Base-by-base conservation (phyloP, 2,329 filamentous ascomycete genomes). In the Neofusicoccum kwambonambiense region DNA sequence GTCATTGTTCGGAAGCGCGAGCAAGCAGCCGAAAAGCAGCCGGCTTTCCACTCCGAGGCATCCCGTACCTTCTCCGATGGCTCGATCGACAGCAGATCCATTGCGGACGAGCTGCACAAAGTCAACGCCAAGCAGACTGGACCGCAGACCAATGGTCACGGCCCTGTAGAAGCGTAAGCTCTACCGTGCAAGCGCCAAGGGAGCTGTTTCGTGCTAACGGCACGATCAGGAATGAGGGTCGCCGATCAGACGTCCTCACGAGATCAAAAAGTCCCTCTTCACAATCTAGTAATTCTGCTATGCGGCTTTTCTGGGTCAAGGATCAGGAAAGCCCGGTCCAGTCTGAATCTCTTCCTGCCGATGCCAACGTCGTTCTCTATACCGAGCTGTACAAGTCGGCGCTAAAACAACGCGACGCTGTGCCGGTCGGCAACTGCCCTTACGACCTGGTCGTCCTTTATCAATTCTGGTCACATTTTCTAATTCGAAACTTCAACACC, bases 401-500 rank as follows among this genome's bases (percentile, higher is more conserved):
- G 65, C 79, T 85, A 56, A 74, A 78, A 58, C 80, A 84, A 76
- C 83, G 82, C 68, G 74, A 77, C 67, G 75, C 76, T 69, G 77
- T 78, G 67, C 68, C 77, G 49, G 74, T 75, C 68, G 80, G 79
- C 68, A 77, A 68, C 63, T 83, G 80, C 44, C 83, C 85, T 56
- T 79, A 81, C 66, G 83, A 87, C 71, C 88, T 90, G 82, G 83
- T 86, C 72, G 82, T 87, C 65, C 83, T 91, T 35, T 92, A 92
- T 79, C 84, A 87, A 68, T 91, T 91, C 79, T 93, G 90, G 89
- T 87, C 87, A 19, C 86, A 89, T 74, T 91, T 90, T 73, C 82
- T 93, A 68, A 84, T 87, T 68, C 83, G 86, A 71, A 89, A 90
- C 77, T 92, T 93, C 83, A 90, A 93, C 76, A 81, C 83, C 65